Evolutionary conservation across 2,329 filamentous ascomycete genomes (phyloP).

Genomic region (Fusarium decemcellulare): DNA sequence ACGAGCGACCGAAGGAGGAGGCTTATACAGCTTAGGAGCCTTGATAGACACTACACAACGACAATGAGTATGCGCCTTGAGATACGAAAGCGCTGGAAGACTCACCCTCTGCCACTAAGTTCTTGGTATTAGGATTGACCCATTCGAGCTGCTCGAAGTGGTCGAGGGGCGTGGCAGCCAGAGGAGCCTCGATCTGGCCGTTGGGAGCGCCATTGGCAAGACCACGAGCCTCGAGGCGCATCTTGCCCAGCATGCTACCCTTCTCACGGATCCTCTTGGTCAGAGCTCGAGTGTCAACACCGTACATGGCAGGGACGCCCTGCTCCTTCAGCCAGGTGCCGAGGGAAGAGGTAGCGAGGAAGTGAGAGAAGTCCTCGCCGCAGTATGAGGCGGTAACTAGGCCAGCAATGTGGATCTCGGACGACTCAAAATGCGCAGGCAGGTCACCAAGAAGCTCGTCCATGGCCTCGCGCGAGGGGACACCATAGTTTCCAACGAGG

Average conservation of each 20-base stretch:
- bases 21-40: conserved; percentile 87
- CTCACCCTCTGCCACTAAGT: conserved; percentile 95
- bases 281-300: conserved; percentile 91
- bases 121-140: conserved; percentile 92
- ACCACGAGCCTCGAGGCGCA: conserved; percentile 77
- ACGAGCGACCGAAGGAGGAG: conserved; percentile 77
- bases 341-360: conserved; percentile 90
- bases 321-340: conserved; percentile 98
- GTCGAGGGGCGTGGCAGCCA: conserved; percentile 48
- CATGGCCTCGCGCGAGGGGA: conserved; percentile 87
- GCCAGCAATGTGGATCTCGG: conserved; percentile 92
- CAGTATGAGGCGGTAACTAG: conserved; percentile 92
- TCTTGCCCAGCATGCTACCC: conserved; percentile 95
- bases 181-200: conserved; percentile 43
- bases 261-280: conserved; percentile 95
- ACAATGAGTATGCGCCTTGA: conserved; percentile 56
- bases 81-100: conserved; percentile 44
- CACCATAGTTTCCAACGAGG: conserved; percentile 96
- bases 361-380: conserved; percentile 96
- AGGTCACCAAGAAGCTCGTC: conserved; percentile 89
- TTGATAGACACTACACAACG: conserved; percentile 83
- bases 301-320: conserved; percentile 92
- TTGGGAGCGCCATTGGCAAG: conserved; percentile 61
- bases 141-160: conserved; percentile 87
- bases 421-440: conserved; percentile 93